Base-by-base conservation (phyloP, 164 flowering plant species). In the Stephania yunnanensis region DNA sequence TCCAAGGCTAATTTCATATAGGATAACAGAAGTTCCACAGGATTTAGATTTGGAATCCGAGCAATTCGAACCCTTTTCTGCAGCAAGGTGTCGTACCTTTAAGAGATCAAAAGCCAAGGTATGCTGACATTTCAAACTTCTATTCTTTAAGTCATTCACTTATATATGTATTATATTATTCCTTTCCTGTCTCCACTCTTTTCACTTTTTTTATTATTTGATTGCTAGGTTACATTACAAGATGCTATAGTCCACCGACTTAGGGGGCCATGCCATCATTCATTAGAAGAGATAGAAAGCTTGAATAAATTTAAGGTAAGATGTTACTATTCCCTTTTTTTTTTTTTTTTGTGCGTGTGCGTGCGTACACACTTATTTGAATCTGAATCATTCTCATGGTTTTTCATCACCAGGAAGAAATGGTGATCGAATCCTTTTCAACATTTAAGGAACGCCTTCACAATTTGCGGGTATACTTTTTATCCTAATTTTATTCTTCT, bases 1-100 rank as follows among this genome's bases (percentile, higher is more conserved):
- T 79, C 86, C 95, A 53, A 84, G 95, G 83, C 75, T 90, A 63
- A 87, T 89, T 80, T 89, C 90, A 63, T 84, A 97, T 1, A 86
- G 71, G 46, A 87, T 87, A 71, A 19, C 69, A 42, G 82, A 81
- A 67, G 75, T 76, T 75, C 84, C 84, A 68, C 84, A 84, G 66
- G 77, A 78, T 50, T 75, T 87, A 19, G 68, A 71, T 22, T 81
- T 15, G 11, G 90, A 91, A 72, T 58, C 75, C 76, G 76, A 78
- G 30, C 88, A 86, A 74, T 44, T 75, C 78, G 90, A 89, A 31
- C 88, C 91, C 66, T 82, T 85, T 46, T 89, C 97, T 83, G 87
- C 97, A 73, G 99, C 98, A 48, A 90, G 96, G 78, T 93, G 97
- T 76, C 91, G 91, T 55, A 72, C 86, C 36, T 89, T 73, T 72